Evolutionary conservation across 2,329 filamentous ascomycete species (phyloP).

Genomic region (Mycocentrospora acerina): DNA sequence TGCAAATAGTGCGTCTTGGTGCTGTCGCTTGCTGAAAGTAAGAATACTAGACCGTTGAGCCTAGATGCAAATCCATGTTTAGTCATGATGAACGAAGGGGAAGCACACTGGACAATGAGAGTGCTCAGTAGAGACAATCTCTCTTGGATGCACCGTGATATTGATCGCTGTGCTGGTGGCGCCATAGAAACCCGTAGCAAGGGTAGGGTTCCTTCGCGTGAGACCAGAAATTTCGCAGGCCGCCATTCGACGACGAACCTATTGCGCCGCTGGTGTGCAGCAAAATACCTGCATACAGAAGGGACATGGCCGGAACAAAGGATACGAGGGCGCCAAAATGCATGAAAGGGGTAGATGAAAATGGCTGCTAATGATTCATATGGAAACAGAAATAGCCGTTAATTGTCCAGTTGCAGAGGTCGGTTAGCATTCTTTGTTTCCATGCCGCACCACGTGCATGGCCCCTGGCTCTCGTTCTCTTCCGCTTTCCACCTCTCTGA

Average conservation of each 20-base stretch:
- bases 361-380: constrained; percentile 26
- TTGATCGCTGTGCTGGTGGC: constrained; percentile 30
- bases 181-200: constrained; percentile 23
- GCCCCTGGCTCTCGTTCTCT: no score
- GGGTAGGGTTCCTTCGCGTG: constrained; percentile 34
- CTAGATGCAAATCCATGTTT: neutral
- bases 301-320: constrained; percentile 15
- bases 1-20: constrained; percentile 1
- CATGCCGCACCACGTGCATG: no score
- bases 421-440: no score
- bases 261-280: constrained; percentile 25
- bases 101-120: neutral
- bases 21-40: neutral
- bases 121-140: constrained; percentile 20
- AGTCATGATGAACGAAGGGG: neutral
- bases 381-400: no score
- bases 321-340: constrained; percentile 34
- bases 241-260: constrained; percentile 25
- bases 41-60: no score
- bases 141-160: constrained; percentile 31
- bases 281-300: constrained; percentile 23
- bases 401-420: neutral
- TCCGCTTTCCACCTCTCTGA: no score
- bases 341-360: constrained; percentile 13
- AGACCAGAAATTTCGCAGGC: constrained; percentile 19